Conservation (phyloP, 192 early-diverging fungal species). For the Coemansia sp. region DNA sequence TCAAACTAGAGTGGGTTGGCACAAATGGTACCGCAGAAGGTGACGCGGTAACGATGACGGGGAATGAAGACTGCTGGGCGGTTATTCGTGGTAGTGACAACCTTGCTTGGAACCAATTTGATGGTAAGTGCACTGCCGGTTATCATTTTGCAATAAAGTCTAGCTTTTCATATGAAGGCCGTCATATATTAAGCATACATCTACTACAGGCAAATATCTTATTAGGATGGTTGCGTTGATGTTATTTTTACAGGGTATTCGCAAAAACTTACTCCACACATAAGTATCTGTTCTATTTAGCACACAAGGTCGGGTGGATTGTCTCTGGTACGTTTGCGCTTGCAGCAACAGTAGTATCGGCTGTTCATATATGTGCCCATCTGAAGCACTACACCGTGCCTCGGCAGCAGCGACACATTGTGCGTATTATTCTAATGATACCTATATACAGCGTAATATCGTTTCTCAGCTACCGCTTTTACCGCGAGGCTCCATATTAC, state of each 20-base stretch:
- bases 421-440: conserved; percentile 73
- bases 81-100: conserved; percentile 46
- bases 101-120: conserved; percentile 50
- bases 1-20: conserved; percentile 39
- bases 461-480: conserved; percentile 68
- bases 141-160: too few species aligned
- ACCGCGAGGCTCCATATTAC: conserved; percentile 66
- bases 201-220: too few species aligned
- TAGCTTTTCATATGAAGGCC: too few species aligned
- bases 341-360: conserved; percentile 55
- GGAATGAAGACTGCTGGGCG: conserved; percentile 51
- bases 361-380: conserved; percentile 55
- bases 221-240: too few species aligned
- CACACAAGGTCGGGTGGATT: conserved; percentile 64
- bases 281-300: conserved; percentile 9
- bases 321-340: conserved; percentile 58
- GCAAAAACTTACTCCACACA: not conserved
- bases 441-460: conserved; percentile 72
- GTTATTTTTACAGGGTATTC: too few species aligned
- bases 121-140: conserved; percentile 10
- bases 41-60: conserved; percentile 12
- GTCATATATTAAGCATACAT: too few species aligned
- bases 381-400: conserved; percentile 62
- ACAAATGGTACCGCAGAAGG: conserved; percentile 20
- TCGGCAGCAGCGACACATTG: conserved; percentile 72